Base-by-base conservation (phyloP, 2,329 filamentous ascomycete genomes). In the Monosporascus sp. region DNA sequence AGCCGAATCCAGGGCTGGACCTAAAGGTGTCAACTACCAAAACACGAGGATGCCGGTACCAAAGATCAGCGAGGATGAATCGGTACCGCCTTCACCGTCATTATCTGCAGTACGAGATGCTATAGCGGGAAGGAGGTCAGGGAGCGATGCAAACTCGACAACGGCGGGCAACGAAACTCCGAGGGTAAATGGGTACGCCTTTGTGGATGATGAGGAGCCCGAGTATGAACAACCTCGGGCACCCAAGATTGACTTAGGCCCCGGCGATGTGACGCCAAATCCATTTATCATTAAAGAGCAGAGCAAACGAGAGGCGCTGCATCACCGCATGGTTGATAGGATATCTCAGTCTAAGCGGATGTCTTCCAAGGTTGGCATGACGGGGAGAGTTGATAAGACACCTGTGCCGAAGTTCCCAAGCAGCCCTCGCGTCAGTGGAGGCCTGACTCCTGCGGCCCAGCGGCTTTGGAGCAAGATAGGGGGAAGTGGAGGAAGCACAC, bases 101-200 rank as follows among this genome's bases (percentile, higher is more conserved):
- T 77, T 96, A 56, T 94, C 90, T 5, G 87, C 91, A 1, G 82
- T 97, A 22, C 84, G 87, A 59, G 91, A 92, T 61, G 92, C 92
- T 8, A 91, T 97, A 52, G 84, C 87, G 1, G 90, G 91, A 9
- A 82, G 78, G 7, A 83, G 87, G 5, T 80, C 83, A 8, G 74
- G 78, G 2, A 80, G 78, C 8, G 81, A 86, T 24, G 82, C 83
- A 14, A 85, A 90, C 60, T 82, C 82, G 6, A 75, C 70, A 5
- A 68, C 75, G 9, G 78, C 78, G 2, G 88, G 86, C 17, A 80
- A 79, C 54, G 91, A 95, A 69, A 97, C 93, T 0, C 94, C 93
- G 0, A 81, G 90, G 2, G 89, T 97, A 0, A 96, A 95, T 58
- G 94, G 94, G 1, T 99, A 97, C 68, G 83, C 91, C 0, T 97